phyloP scores from a whole-genome alignment of 2,329 filamentous ascomycete species.

The Sclerotinia nivalis region DNA sequence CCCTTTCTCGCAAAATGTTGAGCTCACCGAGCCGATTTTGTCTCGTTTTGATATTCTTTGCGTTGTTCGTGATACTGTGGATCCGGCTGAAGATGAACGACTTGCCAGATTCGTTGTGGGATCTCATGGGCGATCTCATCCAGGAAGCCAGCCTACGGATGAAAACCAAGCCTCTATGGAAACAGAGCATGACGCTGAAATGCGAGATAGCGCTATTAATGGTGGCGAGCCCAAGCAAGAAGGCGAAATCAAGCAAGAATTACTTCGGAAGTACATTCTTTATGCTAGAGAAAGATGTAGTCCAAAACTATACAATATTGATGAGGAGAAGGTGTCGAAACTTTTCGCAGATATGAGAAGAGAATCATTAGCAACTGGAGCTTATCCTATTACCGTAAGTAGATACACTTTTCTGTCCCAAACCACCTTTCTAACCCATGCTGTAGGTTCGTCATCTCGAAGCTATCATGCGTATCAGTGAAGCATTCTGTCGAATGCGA shows the following conservation, averaged over 20 bases:
- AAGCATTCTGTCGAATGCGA: conserved; percentile 96
- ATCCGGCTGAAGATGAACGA: conserved; percentile 88
- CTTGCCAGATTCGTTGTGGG: conserved; percentile 93
- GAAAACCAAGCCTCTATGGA: conserved; percentile 59
- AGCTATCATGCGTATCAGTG: conserved; percentile 93
- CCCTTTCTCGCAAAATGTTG: conserved; percentile 93
- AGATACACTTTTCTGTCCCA: not conserved
- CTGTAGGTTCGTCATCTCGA: conserved; percentile 89
- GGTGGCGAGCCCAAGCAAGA: conserved; percentile 53
- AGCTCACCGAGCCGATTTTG: conserved; percentile 94
- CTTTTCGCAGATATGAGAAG: conserved; percentile 95
- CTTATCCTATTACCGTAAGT: conserved; percentile 95
- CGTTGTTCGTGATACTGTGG: conserved; percentile 93
- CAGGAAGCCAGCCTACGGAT: conserved; percentile 52
- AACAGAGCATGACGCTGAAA: conserved; percentile 57
- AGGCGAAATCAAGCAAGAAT: conserved; percentile 83
- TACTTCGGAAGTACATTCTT: conserved; percentile 94
- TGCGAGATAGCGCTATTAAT: conserved; percentile 44
- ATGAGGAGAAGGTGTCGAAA: conserved; percentile 93
- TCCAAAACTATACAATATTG: conserved; percentile 95
- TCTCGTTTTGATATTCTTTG: conserved; percentile 98
- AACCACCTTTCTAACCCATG: not conserved
- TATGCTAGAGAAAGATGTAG: conserved; percentile 87
- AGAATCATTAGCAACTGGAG: conserved; percentile 89
- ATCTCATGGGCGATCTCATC: conserved; percentile 89